Conservation (phyloP, 306 rosid species). For the Rubus parviflorus region DNA sequence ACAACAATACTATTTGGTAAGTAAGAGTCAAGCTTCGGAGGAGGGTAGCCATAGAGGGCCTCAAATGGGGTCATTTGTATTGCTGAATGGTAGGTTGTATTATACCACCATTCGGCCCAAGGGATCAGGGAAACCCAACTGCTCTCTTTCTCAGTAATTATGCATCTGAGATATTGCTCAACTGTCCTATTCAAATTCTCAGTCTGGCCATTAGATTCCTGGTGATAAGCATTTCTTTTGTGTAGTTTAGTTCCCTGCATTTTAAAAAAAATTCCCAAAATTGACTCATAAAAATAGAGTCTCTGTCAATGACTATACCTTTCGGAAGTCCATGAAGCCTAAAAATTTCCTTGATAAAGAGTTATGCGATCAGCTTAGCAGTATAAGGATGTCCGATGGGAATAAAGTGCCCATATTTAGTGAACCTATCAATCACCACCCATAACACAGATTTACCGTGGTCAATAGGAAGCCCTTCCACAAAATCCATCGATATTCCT, state of each 20-base stretch:
- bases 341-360: background rate
- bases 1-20: background rate
- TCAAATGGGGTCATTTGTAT: background rate
- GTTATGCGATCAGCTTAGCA: background rate
- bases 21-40: background rate
- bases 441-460: background rate
- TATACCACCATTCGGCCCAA: background rate
- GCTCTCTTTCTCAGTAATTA: background rate
- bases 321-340: background rate
- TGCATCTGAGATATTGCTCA: background rate
- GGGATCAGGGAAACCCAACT: background rate
- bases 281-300: background rate
- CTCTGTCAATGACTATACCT: background rate
- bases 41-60: background rate
- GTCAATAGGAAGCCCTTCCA: background rate
- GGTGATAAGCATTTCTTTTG: background rate
- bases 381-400: no score
- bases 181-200: background rate
- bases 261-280: background rate
- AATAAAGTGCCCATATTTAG: no score
- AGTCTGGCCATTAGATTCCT: background rate
- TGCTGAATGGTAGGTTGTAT: background rate
- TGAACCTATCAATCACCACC: background rate
- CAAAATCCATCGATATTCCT: background rate
- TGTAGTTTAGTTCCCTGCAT: background rate